Conservation (phyloP, 2,329 filamentous ascomycete genomes). For the Trichoderma sp. region DNA sequence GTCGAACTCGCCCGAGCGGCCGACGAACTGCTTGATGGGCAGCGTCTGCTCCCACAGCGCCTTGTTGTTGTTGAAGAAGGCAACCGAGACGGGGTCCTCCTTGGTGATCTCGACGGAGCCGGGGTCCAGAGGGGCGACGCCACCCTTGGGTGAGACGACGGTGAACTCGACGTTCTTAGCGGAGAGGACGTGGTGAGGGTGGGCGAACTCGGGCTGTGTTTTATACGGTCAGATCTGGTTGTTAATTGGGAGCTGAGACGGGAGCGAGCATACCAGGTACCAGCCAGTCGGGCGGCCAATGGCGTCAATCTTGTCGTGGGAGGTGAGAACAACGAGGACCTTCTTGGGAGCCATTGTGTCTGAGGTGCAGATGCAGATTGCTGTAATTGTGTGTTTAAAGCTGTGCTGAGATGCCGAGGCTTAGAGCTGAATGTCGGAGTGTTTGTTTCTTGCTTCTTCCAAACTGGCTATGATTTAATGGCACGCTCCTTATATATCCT, state of each 20-base stretch:
- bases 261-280: constrained; percentile 56
- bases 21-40: constrained; percentile 54
- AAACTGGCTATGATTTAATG: neutral
- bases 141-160: constrained; percentile 61
- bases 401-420: neutral
- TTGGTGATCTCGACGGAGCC: constrained; percentile 53
- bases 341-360: constrained; percentile 43
- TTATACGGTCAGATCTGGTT: neutral
- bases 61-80: constrained; percentile 55
- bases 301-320: constrained; percentile 48
- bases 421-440: neutral
- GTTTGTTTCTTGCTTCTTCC: neutral
- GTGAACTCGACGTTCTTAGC: constrained; percentile 49
- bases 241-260: neutral
- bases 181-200: constrained; percentile 58
- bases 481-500: neutral
- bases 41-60: constrained; percentile 61
- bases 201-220: constrained; percentile 58
- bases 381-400: neutral
- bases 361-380: neutral
- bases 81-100: constrained; percentile 48
- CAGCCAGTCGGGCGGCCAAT: constrained; percentile 61
- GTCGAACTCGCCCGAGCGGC: constrained; percentile 58
- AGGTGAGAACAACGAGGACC: constrained; percentile 69
- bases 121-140: constrained; percentile 59